Percentiles rank a stretch among this genome's conserved stretches.
These are phyloP conservation scores for Acacia acuminata DNA, from an alignment of 306 rosid species.

Conservation along the genomic window DNA sequence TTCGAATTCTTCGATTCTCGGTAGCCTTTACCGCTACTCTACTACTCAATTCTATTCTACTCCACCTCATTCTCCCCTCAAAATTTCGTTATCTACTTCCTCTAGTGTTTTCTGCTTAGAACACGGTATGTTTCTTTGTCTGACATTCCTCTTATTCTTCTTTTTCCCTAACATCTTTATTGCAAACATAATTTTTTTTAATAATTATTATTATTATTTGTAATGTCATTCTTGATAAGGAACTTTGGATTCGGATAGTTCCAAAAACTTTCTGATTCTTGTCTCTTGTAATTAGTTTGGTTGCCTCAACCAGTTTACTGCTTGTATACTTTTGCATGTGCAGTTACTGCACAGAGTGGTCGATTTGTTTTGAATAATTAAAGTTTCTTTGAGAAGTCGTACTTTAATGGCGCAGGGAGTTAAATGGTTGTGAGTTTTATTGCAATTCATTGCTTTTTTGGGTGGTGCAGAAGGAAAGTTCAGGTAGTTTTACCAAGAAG, in stretches of 20 bases:
- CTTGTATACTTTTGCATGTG: conserved; percentile 1
- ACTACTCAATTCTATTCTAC: conserved; percentile 10
- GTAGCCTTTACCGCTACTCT: background rate
- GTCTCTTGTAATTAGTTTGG: background rate
- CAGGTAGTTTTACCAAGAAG: background rate
- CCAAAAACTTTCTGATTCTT: background rate
- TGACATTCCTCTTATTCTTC: background rate
- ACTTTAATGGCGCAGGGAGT: background rate
- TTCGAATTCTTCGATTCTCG: conserved; percentile 16
- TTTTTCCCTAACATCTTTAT: background rate
- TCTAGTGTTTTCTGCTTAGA: conserved; percentile 23
- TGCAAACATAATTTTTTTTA: background rate
- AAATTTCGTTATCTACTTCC: background rate
- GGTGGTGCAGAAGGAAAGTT: background rate
- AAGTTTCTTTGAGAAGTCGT: background rate
- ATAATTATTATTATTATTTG: background rate
- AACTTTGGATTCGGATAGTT: background rate
- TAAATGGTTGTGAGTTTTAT: background rate
- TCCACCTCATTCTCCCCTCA: conserved; percentile 5
- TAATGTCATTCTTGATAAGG: background rate
- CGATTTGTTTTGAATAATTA: background rate
- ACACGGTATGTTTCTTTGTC: conserved; percentile 35
- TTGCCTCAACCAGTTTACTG: background rate
- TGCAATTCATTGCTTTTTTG: background rate
- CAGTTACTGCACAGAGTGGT: conserved; percentile 1